A percentile compares a stretch with the other conserved stretches of the same genome.
These are phyloP conservation scores for Thalia dealbata DNA, from an alignment of 176 grass and related monocot species.

Conservation along the genomic window DNA sequence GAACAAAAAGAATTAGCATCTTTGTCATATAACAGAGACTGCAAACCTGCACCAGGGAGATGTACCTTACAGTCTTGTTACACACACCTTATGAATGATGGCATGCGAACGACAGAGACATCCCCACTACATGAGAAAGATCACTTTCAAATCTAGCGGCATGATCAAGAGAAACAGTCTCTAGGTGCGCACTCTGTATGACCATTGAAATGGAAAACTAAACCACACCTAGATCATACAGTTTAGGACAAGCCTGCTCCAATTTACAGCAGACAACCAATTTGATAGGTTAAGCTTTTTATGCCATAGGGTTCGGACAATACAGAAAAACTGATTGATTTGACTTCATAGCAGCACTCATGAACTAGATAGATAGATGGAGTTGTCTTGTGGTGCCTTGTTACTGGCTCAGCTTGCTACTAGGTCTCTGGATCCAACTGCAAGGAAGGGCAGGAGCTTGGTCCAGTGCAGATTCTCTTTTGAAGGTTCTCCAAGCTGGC, in stretches of 20 bases:
- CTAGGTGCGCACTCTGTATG: too few relatives aligned
- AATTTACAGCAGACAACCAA: background rate
- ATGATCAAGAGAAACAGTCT: too few relatives aligned
- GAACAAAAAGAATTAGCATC: background rate
- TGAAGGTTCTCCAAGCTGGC: slow-evolving; percentile 32
- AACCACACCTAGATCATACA: background rate
- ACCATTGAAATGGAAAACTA: too few relatives aligned
- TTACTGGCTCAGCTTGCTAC: background rate
- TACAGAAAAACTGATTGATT: background rate
- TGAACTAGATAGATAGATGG: background rate
- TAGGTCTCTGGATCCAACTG: background rate
- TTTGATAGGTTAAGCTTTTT: background rate
- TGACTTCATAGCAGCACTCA: background rate
- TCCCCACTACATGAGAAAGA: background rate
- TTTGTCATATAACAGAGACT: background rate
- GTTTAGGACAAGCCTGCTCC: background rate
- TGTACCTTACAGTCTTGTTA: background rate
- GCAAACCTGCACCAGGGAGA: background rate
- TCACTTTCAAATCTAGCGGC: too few relatives aligned
- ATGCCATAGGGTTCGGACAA: background rate
- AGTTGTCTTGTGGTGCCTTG: background rate
- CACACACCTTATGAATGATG: background rate
- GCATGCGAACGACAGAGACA: background rate
- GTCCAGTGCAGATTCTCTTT: slow-evolving; percentile 19
- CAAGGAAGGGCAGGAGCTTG: background rate